Conservation (phyloP, 1,284 basidiomycete species). For the Fomitopsis betulina region DNA sequence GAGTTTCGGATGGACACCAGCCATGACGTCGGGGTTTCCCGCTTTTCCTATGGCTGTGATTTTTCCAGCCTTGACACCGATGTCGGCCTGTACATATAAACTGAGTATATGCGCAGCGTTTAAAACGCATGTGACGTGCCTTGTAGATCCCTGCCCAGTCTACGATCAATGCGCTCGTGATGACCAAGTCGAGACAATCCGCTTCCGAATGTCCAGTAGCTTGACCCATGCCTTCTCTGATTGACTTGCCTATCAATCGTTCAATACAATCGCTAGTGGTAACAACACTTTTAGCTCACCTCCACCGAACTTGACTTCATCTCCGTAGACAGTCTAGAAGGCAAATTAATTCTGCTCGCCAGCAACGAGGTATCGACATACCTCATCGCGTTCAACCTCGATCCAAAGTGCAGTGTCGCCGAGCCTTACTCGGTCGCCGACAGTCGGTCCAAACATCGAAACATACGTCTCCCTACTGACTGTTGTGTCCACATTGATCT, state of each 20-base stretch:
- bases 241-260: slow-evolving; percentile 66
- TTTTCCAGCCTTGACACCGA: slow-evolving; percentile 83
- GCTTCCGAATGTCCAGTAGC: slow-evolving; percentile 67
- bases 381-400: slow-evolving; percentile 87
- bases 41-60: slow-evolving; percentile 94
- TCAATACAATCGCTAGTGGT: background rate
- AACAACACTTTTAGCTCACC: slow-evolving; percentile 39
- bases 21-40: slow-evolving; percentile 95
- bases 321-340: slow-evolving; percentile 74
- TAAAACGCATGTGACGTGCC: slow-evolving; percentile 33
- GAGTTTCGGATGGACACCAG: slow-evolving; percentile 70
- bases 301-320: slow-evolving; percentile 98
- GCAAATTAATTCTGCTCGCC: background rate
- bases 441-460: slow-evolving; percentile 93
- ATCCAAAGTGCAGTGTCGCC: slow-evolving; percentile 93
- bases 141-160: slow-evolving; percentile 98
- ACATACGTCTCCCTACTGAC: slow-evolving; percentile 72
- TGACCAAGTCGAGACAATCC: slow-evolving; percentile 84
- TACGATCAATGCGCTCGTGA: slow-evolving; percentile 92
- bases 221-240: slow-evolving; percentile 98
- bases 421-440: slow-evolving; percentile 84
- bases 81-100: slow-evolving; percentile 72
- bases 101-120: background rate
- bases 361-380: slow-evolving; percentile 23
- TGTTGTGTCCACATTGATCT: slow-evolving; percentile 44